These are phyloP conservation scores for Colletotrichum sp. DNA, from an alignment of 2,329 filamentous ascomycete genomes.

Conservation along the genomic window DNA sequence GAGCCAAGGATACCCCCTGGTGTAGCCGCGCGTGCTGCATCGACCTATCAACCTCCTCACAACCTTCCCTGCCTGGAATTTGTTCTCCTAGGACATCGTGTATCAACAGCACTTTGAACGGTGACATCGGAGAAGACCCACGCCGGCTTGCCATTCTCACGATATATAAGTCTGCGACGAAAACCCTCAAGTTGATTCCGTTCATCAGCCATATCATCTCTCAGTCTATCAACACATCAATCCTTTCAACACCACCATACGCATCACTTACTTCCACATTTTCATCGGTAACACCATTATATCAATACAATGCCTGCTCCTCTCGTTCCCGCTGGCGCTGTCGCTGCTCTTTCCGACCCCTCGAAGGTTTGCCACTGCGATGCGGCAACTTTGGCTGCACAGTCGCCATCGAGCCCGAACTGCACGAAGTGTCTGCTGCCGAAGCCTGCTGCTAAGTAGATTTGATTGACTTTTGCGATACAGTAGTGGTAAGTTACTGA, in stretches of 20 bases:
- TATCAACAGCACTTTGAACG: not conserved
- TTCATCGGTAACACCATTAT: accelerated
- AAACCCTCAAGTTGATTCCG: not conserved
- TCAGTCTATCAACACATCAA: not conserved
- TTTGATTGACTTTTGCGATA: not conserved
- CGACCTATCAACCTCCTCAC: not conserved
- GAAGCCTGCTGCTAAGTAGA: not conserved
- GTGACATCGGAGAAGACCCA: not conserved
- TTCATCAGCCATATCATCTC: not conserved
- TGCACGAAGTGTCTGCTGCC: not conserved
- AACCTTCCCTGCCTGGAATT: not conserved
- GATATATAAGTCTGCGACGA: not conserved
- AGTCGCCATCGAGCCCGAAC: not conserved
- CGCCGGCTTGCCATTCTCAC: not conserved
- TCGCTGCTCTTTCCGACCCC: not conserved
- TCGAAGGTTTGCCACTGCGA: not conserved
- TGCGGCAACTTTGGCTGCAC: not conserved
- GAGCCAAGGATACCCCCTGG: not conserved
- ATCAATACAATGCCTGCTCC: not conserved
- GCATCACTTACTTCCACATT: not conserved
- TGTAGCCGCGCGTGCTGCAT: not conserved
- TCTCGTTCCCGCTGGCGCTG: not conserved
- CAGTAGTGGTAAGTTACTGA: not conserved
- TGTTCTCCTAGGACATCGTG: not conserved
- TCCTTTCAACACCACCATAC: not conserved